phyloP scores from a whole-genome alignment of 2,329 filamentous ascomycete species.

The Rhytidhysteron rufulum region DNA sequence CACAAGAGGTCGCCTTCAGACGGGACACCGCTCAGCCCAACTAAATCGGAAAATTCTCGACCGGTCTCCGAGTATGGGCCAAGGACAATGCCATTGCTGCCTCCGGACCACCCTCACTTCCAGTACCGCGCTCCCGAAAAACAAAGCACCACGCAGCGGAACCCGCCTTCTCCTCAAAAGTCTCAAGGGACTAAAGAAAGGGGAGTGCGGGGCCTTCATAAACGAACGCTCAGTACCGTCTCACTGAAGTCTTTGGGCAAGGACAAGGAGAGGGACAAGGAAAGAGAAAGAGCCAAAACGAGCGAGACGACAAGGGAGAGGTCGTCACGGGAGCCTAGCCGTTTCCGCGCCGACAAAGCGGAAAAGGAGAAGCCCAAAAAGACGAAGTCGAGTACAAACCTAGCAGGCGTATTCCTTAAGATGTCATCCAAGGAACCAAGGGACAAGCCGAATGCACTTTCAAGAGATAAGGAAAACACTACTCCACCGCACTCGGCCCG shows the following conservation, averaged over 20 bases:
- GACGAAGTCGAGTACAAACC: slow-evolving; percentile 76
- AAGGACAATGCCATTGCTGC: slow-evolving; percentile 41
- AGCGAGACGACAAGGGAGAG: slow-evolving; percentile 24
- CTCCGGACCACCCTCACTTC: slow-evolving; percentile 48
- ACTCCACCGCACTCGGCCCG: slow-evolving; percentile 55
- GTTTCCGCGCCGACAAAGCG: slow-evolving; percentile 24
- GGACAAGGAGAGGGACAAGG: slow-evolving; percentile 39
- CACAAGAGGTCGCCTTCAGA: slow-evolving; percentile 48
- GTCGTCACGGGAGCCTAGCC: slow-evolving; percentile 25
- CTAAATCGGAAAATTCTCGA: slow-evolving; percentile 12
- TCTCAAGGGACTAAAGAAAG: slow-evolving; percentile 34
- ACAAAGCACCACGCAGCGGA: slow-evolving; percentile 35
- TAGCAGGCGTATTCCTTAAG: slow-evolving; percentile 71
- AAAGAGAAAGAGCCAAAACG: no score
- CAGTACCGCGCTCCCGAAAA: slow-evolving; percentile 23
- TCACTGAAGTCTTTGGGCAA: slow-evolving; percentile 51
- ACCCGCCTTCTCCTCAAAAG: slow-evolving; percentile 34
- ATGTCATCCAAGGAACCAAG: slow-evolving; percentile 65
- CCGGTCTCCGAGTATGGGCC: slow-evolving; percentile 21
- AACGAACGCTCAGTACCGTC: slow-evolving; percentile 53
- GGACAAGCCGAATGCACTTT: slow-evolving; percentile 48
- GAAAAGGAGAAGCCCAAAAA: slow-evolving; percentile 55
- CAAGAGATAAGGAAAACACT: slow-evolving; percentile 78
- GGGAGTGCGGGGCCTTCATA: slow-evolving; percentile 41
- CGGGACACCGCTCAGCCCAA: slow-evolving; percentile 25